Percentiles rank a stretch among this genome's conserved stretches.
Conservation (phyloP, 352 stramenopile genomes). For the Halophytophthora polymorphica region DNA sequence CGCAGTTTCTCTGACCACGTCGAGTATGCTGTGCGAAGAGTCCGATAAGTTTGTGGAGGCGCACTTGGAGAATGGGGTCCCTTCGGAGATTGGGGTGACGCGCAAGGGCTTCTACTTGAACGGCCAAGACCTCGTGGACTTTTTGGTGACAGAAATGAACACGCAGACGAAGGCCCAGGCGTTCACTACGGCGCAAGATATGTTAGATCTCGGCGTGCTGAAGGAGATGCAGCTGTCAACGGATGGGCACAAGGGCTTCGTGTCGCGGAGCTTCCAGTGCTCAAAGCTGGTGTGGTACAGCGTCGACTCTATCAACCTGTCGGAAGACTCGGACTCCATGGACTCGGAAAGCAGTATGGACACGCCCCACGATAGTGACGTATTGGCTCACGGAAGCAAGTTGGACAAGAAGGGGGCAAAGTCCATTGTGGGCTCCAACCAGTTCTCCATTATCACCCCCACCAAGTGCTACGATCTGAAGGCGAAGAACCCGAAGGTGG, state of each 20-base stretch:
- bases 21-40: conserved; percentile 51
- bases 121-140: conserved; percentile 70
- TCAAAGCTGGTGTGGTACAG: conserved; percentile 80
- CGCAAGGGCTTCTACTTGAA: conserved; percentile 78
- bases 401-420: conserved; percentile 15
- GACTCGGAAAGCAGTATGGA: conserved; percentile 55
- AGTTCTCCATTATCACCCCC: conserved; percentile 86
- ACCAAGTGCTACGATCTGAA: conserved; percentile 87
- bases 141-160: conserved; percentile 61
- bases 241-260: conserved; percentile 15
- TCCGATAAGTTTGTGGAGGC: conserved; percentile 63
- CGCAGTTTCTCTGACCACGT: conserved; percentile 70
- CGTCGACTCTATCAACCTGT: conserved; percentile 74
- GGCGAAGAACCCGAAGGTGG: conserved; percentile 67
- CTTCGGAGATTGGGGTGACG: conserved; percentile 26
- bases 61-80: conserved; percentile 29
- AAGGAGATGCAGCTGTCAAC: conserved; percentile 34
- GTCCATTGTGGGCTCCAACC: conserved; percentile 42
- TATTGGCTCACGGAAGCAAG: conserved; percentile 9
- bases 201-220: conserved; percentile 69
- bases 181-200: conserved; percentile 69
- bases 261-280: conserved; percentile 57
- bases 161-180: conserved; percentile 57
- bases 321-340: conserved; percentile 66
- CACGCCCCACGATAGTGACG: conserved; percentile 23